Base-by-base conservation (phyloP, 176 grass and related monocot genomes). In the Carex pumila region DNA sequence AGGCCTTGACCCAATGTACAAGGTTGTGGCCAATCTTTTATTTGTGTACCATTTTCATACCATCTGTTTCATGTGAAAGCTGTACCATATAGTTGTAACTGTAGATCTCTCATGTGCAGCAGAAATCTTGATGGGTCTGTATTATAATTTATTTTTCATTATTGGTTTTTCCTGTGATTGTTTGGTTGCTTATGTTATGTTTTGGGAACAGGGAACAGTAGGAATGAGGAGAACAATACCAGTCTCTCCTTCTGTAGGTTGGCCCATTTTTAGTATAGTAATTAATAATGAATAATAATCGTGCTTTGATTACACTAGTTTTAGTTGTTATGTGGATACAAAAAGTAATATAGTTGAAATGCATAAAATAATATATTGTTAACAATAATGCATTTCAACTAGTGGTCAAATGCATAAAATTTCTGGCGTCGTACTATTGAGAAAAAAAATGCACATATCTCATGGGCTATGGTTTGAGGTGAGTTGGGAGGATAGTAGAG, bases 161-260 rank as follows among this genome's bases (percentile, higher is more conserved):
- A 54, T 34, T 78, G 56, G 50, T 32, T 71, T n/a, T 78, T 29
- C 52, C 22, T 32, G 29, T 78, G 73, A 4, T 78, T 71, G 29
- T 83, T 83, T 83, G 41, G 30, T 66, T 83, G 80, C 41, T 32
- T 69, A 18, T 83, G 45, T 83, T 55, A 83, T 54, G 62, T 54
- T 54, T 43, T 53, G 81, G 43, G 12, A 55, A 78, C 25, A 53
- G 80, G 45, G 12, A 55, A 77, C 49, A 57, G 50, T 77, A 56
- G 72, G 25, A 78, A 78, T 32, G 52, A 15, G 50, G 73, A 77
- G 73, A 77, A 18, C 17, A 71, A 22, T 52, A 49, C 43, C 70
- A 45, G 8, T 32, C 14, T 77, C 50, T 29, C 13, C 11, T 71
- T 77, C 9, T 57, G 49, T 57, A 55, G 50, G 52, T 57, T 77